Percentiles rank a stretch among this genome's conserved stretches.
Evolutionary conservation across 148 eudicot species (phyloP).

Genomic region (Chenopodium formosanum): DNA sequence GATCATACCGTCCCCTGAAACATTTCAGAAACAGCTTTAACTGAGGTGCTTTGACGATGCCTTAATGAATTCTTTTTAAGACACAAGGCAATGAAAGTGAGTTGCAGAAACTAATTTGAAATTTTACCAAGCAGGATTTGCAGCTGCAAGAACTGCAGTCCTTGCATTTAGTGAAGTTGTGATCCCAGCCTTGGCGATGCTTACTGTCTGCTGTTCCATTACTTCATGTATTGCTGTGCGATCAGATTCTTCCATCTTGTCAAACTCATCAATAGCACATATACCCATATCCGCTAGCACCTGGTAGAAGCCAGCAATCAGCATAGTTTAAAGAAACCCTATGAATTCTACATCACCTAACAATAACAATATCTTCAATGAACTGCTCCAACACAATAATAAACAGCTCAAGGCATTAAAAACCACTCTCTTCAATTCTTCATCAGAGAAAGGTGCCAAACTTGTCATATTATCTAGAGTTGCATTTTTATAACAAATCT

Average conservation of each 20-base stretch:
- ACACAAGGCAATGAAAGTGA: background rate
- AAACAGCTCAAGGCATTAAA: background rate
- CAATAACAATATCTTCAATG: background rate
- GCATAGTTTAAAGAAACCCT: background rate
- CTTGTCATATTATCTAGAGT: background rate
- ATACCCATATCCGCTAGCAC: slow-evolving; percentile 99
- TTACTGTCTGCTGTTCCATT: slow-evolving; percentile 99
- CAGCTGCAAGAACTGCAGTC: slow-evolving; percentile 99
- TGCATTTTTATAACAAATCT: background rate
- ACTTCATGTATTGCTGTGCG: slow-evolving; percentile 99
- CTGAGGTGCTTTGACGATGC: background rate
- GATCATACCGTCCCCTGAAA: slow-evolving; percentile 97
- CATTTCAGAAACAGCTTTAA: slow-evolving; percentile 10
- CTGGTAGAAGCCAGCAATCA: slow-evolving; percentile 31
- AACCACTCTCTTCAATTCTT: background rate
- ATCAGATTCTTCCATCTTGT: slow-evolving; percentile 99
- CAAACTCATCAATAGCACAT: slow-evolving; percentile 98
- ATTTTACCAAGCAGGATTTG: slow-evolving; percentile 94
- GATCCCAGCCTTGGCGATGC: slow-evolving; percentile 99
- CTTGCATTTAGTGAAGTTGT: slow-evolving; percentile 97
- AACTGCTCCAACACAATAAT: background rate
- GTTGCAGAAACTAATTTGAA: background rate
- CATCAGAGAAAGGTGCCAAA: background rate
- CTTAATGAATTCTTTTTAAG: background rate
- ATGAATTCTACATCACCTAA: background rate